Percentiles rank a stretch among this genome's conserved stretches.
phyloP scores from a whole-genome alignment of 2,329 filamentous ascomycete genomes.

The Aspergillus fijiensis region DNA sequence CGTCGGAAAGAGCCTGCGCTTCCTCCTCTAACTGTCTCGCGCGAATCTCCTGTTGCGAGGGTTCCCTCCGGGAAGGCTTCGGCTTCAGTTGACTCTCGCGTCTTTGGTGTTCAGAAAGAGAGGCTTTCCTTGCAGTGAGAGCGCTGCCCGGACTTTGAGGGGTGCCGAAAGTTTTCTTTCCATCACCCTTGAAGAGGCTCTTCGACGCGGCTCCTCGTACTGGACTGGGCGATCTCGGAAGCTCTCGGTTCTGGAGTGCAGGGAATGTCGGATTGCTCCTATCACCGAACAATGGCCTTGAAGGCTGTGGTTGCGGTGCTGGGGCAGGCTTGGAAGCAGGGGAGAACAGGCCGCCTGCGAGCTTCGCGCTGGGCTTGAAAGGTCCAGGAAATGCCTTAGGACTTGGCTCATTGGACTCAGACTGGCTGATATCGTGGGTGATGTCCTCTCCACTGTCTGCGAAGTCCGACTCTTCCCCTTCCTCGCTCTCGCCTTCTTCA shows the following conservation, averaged over 20 bases:
- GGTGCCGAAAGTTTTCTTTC: constrained; percentile 40
- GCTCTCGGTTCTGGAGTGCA: constrained; percentile 32
- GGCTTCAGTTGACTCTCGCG: constrained; percentile 27
- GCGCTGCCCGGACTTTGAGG: constrained; percentile 39
- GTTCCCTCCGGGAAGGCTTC: constrained; percentile 26
- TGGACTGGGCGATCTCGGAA: constrained; percentile 49
- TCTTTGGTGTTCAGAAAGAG: constrained; percentile 34
- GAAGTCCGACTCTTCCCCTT: constrained; percentile 37
- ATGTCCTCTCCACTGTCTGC: constrained; percentile 49
- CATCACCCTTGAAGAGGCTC: constrained; percentile 32
- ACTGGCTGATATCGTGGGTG: constrained; percentile 38
- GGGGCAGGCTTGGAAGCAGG: constrained; percentile 32
- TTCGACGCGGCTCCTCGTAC: constrained; percentile 35
- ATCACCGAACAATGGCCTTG: constrained; percentile 46
- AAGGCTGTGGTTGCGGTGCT: constrained; percentile 6
- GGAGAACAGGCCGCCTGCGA: constrained; percentile 43
- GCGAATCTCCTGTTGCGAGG: constrained; percentile 31
- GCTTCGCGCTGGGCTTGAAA: constrained; percentile 41
- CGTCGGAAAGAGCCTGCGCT: constrained; percentile 41
- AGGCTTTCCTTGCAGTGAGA: constrained; percentile 42
- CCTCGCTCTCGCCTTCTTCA: constrained; percentile 14
- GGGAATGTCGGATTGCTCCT: constrained; percentile 40
- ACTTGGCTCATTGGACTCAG: constrained; percentile 33
- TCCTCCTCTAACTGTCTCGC: constrained; percentile 33
- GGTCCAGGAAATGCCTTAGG: constrained; percentile 46